A percentile compares a stretch with the other conserved stretches of the same genome.
Evolutionary conservation across 2,329 filamentous ascomycete genomes (phyloP).

Genomic region (Fusarium dlaminii): DNA sequence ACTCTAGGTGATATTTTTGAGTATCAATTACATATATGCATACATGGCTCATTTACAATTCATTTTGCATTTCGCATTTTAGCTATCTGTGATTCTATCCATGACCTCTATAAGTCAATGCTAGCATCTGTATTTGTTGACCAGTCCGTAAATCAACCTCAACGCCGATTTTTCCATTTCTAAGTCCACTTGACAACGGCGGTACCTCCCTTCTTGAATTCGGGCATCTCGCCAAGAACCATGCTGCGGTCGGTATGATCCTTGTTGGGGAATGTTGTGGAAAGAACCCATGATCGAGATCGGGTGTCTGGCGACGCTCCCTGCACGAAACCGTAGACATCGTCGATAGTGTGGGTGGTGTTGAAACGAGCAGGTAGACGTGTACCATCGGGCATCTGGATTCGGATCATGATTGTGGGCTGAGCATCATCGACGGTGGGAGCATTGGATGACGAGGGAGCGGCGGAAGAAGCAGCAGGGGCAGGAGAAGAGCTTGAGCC

Average conservation of each 20-base stretch:
- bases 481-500: slow-evolving; percentile 23
- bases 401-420: slow-evolving; percentile 75
- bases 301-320: slow-evolving; percentile 67
- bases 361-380: slow-evolving; percentile 85
- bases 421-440: slow-evolving; percentile 68
- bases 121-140: not conserved
- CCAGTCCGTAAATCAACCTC: slow-evolving; percentile 19
- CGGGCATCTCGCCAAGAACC: slow-evolving; percentile 67
- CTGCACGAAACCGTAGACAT: slow-evolving; percentile 79
- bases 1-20: slow-evolving; percentile 31
- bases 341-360: slow-evolving; percentile 78
- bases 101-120: slow-evolving; percentile 24
- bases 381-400: slow-evolving; percentile 81
- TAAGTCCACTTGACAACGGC: slow-evolving; percentile 69
- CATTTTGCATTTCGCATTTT: not conserved
- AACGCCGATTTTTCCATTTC: slow-evolving; percentile 29
- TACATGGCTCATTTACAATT: not conserved
- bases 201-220: slow-evolving; percentile 73
- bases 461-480: slow-evolving; percentile 31
- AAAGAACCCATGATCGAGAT: slow-evolving; percentile 74
- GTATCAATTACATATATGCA: not conserved
- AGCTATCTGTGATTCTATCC: slow-evolving; percentile 11
- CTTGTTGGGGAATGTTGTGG: slow-evolving; percentile 85
- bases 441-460: slow-evolving; percentile 49
- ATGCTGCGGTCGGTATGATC: slow-evolving; percentile 75